phyloP scores from a whole-genome alignment of 345 rosid species.

The Tarenaya hassleriana region DNA sequence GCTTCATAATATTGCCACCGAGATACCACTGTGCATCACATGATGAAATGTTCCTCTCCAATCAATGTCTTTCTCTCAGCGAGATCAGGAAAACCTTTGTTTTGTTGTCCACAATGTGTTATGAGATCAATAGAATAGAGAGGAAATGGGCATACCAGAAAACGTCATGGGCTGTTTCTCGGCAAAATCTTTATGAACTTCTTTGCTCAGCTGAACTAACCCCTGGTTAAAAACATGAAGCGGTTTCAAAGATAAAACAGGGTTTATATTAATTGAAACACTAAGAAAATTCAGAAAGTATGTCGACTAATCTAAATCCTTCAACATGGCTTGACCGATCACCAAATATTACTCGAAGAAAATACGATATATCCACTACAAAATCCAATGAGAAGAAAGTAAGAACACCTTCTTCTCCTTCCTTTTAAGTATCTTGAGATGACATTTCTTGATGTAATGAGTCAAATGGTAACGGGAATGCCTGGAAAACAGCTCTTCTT shows the following conservation, averaged over 20 bases:
- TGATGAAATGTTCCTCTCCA: not conserved
- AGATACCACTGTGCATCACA: not conserved
- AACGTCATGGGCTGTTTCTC: constrained; percentile 33
- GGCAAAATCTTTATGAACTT: constrained; percentile 38
- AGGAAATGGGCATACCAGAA: constrained; percentile 35
- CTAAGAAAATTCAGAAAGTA: no score
- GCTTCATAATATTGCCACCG: not conserved
- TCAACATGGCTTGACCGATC: not conserved
- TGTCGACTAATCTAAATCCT: not conserved
- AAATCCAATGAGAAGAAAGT: not conserved
- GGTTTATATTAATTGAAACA: not conserved
- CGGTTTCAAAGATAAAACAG: not conserved
- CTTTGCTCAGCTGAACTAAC: constrained; percentile 35
- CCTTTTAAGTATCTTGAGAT: constrained; percentile 85
- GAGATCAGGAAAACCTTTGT: not conserved
- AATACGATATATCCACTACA: not conserved
- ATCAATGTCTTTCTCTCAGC: not conserved
- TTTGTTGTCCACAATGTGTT: not conserved
- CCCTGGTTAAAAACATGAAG: constrained; percentile 38
- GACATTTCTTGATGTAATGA: constrained; percentile 93
- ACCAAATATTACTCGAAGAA: not conserved
- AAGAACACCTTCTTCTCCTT: constrained; percentile 60
- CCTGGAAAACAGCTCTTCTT: constrained; percentile 59
- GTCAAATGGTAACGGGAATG: constrained; percentile 92
- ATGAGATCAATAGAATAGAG: not conserved